Percentiles rank a stretch among this genome's conserved stretches.
phyloP scores from a whole-genome alignment of 139 green algal genomes.

The Pleodorina starrii region DNA sequence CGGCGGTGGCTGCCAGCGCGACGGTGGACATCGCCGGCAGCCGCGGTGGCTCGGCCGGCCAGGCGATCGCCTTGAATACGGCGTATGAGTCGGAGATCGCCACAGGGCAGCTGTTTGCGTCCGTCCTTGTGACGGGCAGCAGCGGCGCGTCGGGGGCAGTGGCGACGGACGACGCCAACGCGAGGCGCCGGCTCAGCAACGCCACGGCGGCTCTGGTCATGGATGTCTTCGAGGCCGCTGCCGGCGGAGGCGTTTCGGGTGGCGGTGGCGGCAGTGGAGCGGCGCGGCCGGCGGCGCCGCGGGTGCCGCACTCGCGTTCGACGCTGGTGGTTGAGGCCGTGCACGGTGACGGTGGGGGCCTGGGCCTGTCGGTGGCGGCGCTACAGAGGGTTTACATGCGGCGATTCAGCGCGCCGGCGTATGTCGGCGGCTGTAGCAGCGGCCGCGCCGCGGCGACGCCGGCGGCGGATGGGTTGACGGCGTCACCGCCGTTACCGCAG shows the following conservation, averaged over 20 bases:
- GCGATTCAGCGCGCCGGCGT: neutral
- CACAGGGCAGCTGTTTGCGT: neutral
- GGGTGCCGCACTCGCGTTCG: neutral
- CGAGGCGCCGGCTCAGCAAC: slow-evolving; percentile 5
- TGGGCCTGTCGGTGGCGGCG: neutral
- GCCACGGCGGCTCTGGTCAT: neutral
- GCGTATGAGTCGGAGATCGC: neutral
- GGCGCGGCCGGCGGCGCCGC: neutral
- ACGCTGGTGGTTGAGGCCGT: neutral
- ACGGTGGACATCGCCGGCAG: neutral
- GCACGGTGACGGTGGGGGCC: neutral
- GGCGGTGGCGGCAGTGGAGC: neutral
- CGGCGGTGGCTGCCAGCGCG: neutral
- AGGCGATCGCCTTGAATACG: neutral
- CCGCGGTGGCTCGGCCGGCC: neutral
- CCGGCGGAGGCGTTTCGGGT: neutral
- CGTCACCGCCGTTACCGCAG: neutral
- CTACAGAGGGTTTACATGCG: neutral
- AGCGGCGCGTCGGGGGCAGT: neutral
- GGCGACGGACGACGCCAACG: neutral
- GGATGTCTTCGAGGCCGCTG: neutral
- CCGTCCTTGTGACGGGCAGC: neutral
- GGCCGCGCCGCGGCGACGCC: neutral
- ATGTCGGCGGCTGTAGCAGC: slow-evolving; percentile 5
- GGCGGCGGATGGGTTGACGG: neutral